These are phyloP conservation scores for Cydonia oblonga DNA, from an alignment of 331 rosid genomes.

Conservation along the genomic window DNA sequence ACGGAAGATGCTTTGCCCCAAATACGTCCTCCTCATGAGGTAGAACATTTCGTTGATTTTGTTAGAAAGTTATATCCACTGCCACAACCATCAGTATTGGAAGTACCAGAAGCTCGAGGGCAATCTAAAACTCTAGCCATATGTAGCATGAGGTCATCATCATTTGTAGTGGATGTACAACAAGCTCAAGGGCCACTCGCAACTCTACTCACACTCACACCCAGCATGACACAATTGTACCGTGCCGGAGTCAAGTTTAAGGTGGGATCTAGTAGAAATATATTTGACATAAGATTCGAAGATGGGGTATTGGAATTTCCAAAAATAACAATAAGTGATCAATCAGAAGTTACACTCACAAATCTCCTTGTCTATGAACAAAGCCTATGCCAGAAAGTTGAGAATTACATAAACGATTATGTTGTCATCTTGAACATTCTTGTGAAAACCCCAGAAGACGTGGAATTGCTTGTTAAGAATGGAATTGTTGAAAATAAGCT, in stretches of 20 bases:
- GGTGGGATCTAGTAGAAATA: neutral
- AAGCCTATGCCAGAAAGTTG: neutral
- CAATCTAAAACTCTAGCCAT: no score
- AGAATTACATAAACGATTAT: neutral
- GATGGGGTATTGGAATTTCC: slow-evolving; percentile 11
- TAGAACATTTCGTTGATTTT: slow-evolving; percentile 6
- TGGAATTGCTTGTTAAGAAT: slow-evolving; percentile 9
- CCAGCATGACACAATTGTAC: neutral
- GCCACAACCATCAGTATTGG: neutral
- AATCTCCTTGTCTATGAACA: slow-evolving; percentile 15
- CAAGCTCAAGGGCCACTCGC: neutral
- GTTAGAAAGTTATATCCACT: neutral
- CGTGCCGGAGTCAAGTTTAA: neutral
- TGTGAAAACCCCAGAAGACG: slow-evolving; percentile 9
- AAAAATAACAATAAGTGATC: neutral
- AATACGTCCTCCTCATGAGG: neutral
- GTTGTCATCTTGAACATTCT: neutral
- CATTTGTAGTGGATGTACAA: no score
- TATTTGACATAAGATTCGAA: neutral
- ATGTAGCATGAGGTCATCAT: no score
- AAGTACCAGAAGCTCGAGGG: no score
- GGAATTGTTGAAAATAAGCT: slow-evolving; percentile 13
- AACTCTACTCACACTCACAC: neutral
- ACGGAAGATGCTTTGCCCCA: neutral
- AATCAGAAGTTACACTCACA: neutral